Conservation (phyloP, 2,329 filamentous ascomycete species). For the Alternaria infectoria region DNA sequence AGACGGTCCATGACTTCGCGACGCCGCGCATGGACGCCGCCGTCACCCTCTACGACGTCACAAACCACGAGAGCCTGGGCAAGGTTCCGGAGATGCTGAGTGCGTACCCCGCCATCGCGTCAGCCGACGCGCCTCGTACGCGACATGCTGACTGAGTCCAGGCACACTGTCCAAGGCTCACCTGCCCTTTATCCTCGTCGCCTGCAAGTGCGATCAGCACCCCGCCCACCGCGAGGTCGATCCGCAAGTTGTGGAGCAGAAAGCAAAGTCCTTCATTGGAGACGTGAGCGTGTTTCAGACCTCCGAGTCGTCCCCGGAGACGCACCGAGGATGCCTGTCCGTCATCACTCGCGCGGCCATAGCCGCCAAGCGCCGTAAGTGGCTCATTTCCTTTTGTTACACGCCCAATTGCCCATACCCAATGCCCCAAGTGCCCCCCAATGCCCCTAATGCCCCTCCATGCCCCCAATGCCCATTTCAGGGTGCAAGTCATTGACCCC, state of each 20-base stretch:
- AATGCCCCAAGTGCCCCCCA: not conserved
- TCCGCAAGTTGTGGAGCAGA: slow-evolving; percentile 68
- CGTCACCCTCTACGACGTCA: slow-evolving; percentile 86
- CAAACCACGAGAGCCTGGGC: slow-evolving; percentile 74
- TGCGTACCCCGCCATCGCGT: slow-evolving; percentile 58
- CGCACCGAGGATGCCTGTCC: slow-evolving; percentile 76
- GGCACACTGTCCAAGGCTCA: slow-evolving; percentile 75
- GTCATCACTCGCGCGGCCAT: slow-evolving; percentile 76
- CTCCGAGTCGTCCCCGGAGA: slow-evolving; percentile 72
- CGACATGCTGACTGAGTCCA: slow-evolving; percentile 50
- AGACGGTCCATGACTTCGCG: slow-evolving; percentile 66
- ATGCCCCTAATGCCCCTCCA: not conserved
- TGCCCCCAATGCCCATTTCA: not conserved
- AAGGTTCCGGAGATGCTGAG: slow-evolving; percentile 78
- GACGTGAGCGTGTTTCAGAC: slow-evolving; percentile 74
- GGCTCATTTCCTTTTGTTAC: slow-evolving; percentile 11
- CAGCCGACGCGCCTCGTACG: not conserved
- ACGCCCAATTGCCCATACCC: not conserved
- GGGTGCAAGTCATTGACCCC: slow-evolving; percentile 23
- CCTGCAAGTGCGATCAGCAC: slow-evolving; percentile 86
- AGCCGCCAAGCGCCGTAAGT: slow-evolving; percentile 71
- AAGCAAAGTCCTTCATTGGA: slow-evolving; percentile 67
- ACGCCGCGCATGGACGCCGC: slow-evolving; percentile 82
- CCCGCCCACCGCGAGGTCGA: slow-evolving; percentile 74
- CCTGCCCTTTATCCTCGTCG: slow-evolving; percentile 80